Base-by-base conservation (phyloP, 179 eudicot genomes). In the Camellia oleifera region DNA sequence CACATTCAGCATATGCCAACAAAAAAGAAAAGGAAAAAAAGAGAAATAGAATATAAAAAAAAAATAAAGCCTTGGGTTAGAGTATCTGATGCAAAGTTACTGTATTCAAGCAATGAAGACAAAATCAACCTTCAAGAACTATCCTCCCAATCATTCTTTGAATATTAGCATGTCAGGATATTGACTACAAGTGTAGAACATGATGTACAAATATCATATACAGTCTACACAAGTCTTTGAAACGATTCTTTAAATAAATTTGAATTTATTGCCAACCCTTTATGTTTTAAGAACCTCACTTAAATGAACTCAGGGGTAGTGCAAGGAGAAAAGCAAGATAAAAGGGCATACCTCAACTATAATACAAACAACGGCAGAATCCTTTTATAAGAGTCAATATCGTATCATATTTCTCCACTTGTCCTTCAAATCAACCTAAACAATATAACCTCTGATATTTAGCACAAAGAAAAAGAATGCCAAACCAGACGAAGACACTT, bases 391-490 rank as follows among this genome's bases (percentile, higher is more conserved):
- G 4, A 20, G n/a, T 66, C 70, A 78, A 32, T 50, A 78, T 10
- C 82, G 81, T 10, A 64, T 83, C 92, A 94, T 8, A 80, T 94
- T 94, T 78, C 98, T 86, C 97, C 97, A 94, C 82, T 94, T 94
- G 83, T 94, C 98, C 79, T 93, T 93, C 84, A 93, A 84, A 74
- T 93, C 96, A 75, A 88, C 92, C 89, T 87, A 80, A 62, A 77
- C 10, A 77, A 48, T 72, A 70, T 44, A 52, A 82, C 48, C 44
- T 72, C 67, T 26, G 1, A 61, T 44, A 48, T 58, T 32, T 45
- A 74, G 66, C 18, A 66, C 10, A 10, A 67, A 15, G 50, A 73
- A 44, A 78, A 81, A 2, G 52, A 75, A 66, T 45, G 44, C 56
- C 11, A 50, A 44, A 14, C 48, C 56, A 6, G 54, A 48, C 20